Evolutionary conservation across 345 rosid genomes (phyloP).

Genomic region (Hypericum perforatum): DNA sequence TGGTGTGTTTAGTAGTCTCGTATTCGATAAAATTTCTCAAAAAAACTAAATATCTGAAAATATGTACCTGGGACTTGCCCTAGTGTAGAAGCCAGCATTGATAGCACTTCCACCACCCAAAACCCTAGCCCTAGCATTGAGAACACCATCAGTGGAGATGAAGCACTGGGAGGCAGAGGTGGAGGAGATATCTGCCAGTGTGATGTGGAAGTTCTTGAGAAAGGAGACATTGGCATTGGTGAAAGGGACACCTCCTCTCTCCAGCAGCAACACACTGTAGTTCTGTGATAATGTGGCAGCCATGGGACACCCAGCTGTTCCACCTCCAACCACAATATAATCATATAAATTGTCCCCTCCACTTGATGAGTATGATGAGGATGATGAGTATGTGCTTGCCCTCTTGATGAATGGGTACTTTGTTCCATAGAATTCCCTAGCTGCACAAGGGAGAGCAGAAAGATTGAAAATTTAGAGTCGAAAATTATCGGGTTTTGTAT

Average conservation of each 20-base stretch:
- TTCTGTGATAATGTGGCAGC: constrained; percentile 82
- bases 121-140: constrained; percentile 81
- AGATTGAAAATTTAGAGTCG: neutral
- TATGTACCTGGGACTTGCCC: constrained; percentile 61
- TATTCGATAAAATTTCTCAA: no score
- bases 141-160: constrained; percentile 82
- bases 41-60: neutral
- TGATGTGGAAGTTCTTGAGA: constrained; percentile 63
- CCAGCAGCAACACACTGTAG: constrained; percentile 69
- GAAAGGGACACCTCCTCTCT: constrained; percentile 97
- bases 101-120: constrained; percentile 87
- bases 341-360: constrained; percentile 41
- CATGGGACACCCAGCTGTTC: constrained; percentile 93
- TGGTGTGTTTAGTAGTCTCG: no score
- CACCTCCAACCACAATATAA: constrained; percentile 88
- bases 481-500: no score
- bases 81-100: constrained; percentile 91
- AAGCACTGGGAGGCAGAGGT: constrained; percentile 77
- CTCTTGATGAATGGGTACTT: constrained; percentile 58
- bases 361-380: constrained; percentile 36
- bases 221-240: constrained; percentile 74
- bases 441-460: constrained; percentile 1
- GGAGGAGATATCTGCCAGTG: constrained; percentile 70
- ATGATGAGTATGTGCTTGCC: constrained; percentile 70
- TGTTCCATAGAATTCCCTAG: neutral